Evolutionary conservation across 2,329 filamentous ascomycete species (phyloP), one percentile per base, ranked within the genome.

Genomic region (Raffaelea ambrosiae): DNA sequence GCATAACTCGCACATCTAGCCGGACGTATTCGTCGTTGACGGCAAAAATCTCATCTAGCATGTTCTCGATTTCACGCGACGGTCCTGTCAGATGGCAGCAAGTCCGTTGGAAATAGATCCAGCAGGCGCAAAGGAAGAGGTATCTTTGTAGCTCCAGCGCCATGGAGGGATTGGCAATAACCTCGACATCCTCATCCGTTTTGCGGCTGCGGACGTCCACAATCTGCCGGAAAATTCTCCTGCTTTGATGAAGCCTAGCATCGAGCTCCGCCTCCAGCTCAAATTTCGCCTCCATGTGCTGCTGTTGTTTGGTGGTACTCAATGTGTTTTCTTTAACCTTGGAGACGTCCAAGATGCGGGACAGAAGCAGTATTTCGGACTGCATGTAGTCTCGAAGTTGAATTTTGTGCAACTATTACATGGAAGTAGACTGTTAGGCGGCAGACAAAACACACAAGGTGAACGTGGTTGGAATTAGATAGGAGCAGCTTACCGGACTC

Each of bases 91-190:
- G 26, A 13, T 48, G 45, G 3, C 47, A 36, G 40, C 49, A 51
- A 0, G 51, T 40, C 8, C 49, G 23, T 23, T 47, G 42, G 21
- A 53, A 53, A 44, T 53, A 52, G 31, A 53, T 51, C 45, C 49
- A 50, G 10, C 39, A 46, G 3, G 45, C 46, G 1, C n/a, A 31
- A 3, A 50, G 20, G 31, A 53, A 52, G 3, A 51, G 20, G 16
- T 43, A 45, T 13, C 46, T 42, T 46, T 53, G 50, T 31, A 52
- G 26, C 26, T 29, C 26, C 26, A 29, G 26, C 26, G 26, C 26
- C 26, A 29, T 29, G 26, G 26, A 7, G 7, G 26, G 26, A 29
- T 13, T 29, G 26, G 26, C 7, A 13, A 13, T 13, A 7, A 13
- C 13, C 26, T 29, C 26, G 26, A 29, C 13, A 29, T 29, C 26